A percentile compares a stretch with the other conserved stretches of the same genome.
Conservation (phyloP, 352 stramenopile genomes). For the Pythium coloratum region DNA sequence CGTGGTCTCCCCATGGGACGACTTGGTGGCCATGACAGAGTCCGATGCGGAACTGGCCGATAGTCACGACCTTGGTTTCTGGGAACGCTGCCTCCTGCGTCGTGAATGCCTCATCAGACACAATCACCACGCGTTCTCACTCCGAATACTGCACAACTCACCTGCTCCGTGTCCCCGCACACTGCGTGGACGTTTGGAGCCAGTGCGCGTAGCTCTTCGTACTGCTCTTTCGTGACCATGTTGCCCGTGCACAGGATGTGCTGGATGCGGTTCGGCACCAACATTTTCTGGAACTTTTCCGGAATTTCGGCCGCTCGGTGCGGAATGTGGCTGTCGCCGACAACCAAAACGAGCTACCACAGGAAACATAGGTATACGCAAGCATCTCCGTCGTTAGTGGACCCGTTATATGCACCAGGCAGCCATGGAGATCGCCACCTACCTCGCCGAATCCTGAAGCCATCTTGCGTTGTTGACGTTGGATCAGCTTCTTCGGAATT, state of each 20-base stretch:
- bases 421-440: background rate
- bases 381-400: background rate
- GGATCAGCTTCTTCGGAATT: background rate
- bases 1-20: conserved; percentile 89
- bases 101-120: background rate
- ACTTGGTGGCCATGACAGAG: conserved; percentile 98
- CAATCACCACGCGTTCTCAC: background rate
- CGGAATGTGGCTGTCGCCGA: conserved; percentile 98
- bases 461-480: conserved; percentile 17
- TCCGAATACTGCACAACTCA: conserved; percentile 12
- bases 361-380: background rate
- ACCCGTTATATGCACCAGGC: background rate
- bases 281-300: conserved; percentile 96
- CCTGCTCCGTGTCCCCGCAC: conserved; percentile 94
- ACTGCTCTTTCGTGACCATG: conserved; percentile 94
- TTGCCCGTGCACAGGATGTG: conserved; percentile 99
- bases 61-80: conserved; percentile 94
- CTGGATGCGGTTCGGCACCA: conserved; percentile 97
- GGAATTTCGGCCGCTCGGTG: conserved; percentile 93
- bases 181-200: conserved; percentile 97
- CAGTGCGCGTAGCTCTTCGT: conserved; percentile 94
- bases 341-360: conserved; percentile 93
- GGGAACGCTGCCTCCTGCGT: conserved; percentile 82
- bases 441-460: conserved; percentile 36
- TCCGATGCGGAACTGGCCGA: conserved; percentile 96